Base-by-base conservation (phyloP, 148 eudicot genomes). In the Nepenthes gracilis region DNA sequence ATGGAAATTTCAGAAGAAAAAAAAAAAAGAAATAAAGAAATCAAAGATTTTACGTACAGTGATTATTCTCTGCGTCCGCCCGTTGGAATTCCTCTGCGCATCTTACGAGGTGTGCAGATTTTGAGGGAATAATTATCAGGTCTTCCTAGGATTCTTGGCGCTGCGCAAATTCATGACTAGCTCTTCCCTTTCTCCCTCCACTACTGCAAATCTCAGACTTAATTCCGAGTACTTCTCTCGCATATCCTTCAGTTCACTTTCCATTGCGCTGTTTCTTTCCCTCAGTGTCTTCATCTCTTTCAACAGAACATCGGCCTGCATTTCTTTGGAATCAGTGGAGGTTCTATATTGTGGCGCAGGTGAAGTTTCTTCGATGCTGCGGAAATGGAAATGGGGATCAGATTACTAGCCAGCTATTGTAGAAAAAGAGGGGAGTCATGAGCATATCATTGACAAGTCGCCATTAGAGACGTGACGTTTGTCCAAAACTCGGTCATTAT, bases 141-240 rank as follows among this genome's bases (percentile, higher is more conserved):
- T 65, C 74, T 81, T 85, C 75, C 70, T 91, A 7, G 85, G 58
- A 59, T 83, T 92, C 72, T 88, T 85, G 6, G 88, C 67, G 78
- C 73, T 83, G 37, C 97, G 87, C 35, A 88, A 47, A 45, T 45
- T 83, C 96, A 92, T 94, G 2, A 90, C 85, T n/a, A 94, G 86
- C 48, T 85, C 82, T 70, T 92, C 96, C 53, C 97, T 70, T 78
- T 94, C 90, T 12, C 97, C 97, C 75, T 94, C 99, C 55, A 94
- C 97, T 78, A 89, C 99, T 15, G 97, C 99, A 62, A 94, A 90
- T 73, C 82, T 94, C n/a, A 94, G 93, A 64, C 99, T 92, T 75
- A 85, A 75, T 43, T 80, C 97, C 33, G 99, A 89, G 68, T 89
- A 89, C 64, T 95, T 84, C 53, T 81, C 97, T 63, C 86, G 90